These are phyloP conservation scores for Chaetomiaceae sp. DNA, from an alignment of 2,329 filamentous ascomycete species.

Conservation along the genomic window DNA sequence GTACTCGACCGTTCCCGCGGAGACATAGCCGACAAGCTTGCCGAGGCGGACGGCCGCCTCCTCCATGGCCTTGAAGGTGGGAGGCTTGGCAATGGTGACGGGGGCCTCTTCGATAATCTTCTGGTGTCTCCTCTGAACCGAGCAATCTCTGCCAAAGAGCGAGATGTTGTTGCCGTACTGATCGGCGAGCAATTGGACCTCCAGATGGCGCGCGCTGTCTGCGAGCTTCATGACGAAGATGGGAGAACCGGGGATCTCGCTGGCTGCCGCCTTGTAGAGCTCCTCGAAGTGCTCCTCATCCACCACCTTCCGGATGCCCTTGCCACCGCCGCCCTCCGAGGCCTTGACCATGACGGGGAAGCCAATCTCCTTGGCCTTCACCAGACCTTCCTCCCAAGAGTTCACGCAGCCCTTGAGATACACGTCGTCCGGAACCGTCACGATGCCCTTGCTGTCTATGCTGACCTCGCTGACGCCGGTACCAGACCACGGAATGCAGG, in stretches of 20 bases:
- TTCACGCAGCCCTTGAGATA: slow-evolving; percentile 90
- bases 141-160: slow-evolving; percentile 96
- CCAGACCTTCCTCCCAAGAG: slow-evolving; percentile 83
- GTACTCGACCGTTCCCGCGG: slow-evolving; percentile 97
- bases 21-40: slow-evolving; percentile 94
- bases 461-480: slow-evolving; percentile 79
- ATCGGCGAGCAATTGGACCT: slow-evolving; percentile 95
- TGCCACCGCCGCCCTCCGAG: slow-evolving; percentile 98
- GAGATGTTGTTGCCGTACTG: slow-evolving; percentile 99
- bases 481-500: slow-evolving; percentile 99
- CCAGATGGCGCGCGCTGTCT: slow-evolving; percentile 91
- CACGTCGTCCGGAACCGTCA: slow-evolving; percentile 80
- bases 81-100: slow-evolving; percentile 86
- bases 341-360: slow-evolving; percentile 99
- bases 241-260: slow-evolving; percentile 95
- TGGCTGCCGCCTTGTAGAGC: slow-evolving; percentile 92
- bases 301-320: slow-evolving; percentile 95
- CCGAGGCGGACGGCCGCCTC: slow-evolving; percentile 91
- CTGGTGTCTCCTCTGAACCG: slow-evolving; percentile 95
- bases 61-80: slow-evolving; percentile 95
- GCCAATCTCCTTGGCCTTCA: slow-evolving; percentile 82
- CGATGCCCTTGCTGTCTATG: slow-evolving; percentile 77
- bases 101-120: slow-evolving; percentile 99
- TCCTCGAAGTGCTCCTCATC: slow-evolving; percentile 77
- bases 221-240: slow-evolving; percentile 99